phyloP scores from a whole-genome alignment of 805 yeast genomes.

The Lipomyces yamadae region DNA sequence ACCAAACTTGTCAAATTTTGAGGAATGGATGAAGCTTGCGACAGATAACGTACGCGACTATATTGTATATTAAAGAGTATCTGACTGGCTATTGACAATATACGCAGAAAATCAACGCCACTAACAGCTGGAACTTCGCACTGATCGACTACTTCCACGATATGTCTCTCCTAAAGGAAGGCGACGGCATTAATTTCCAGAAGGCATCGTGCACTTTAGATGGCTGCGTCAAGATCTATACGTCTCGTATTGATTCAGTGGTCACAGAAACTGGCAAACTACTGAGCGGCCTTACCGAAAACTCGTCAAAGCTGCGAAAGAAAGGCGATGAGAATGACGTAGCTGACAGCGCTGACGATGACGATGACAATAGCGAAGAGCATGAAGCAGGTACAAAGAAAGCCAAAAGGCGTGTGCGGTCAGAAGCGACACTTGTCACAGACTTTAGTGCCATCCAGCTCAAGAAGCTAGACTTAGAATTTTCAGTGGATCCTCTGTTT shows the following conservation, averaged over 20 bases:
- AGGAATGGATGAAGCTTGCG: constrained; percentile 81
- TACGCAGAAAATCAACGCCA: constrained; percentile 67
- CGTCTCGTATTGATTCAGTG: constrained; percentile 88
- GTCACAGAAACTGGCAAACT: constrained; percentile 88
- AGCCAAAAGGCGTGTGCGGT: constrained; percentile 34
- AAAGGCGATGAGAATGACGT: constrained; percentile 31
- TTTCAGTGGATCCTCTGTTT: constrained; percentile 50
- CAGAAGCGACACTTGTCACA: constrained; percentile 44
- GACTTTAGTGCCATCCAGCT: constrained; percentile 43
- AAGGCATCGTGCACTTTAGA: constrained; percentile 89
- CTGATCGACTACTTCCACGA: constrained; percentile 91
- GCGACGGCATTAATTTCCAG: constrained; percentile 83
- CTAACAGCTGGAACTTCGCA: constrained; percentile 89
- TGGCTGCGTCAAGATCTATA: constrained; percentile 92
- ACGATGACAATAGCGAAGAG: constrained; percentile 40
- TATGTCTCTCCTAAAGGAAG: constrained; percentile 71
- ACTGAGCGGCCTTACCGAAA: constrained; percentile 69
- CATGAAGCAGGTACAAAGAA: constrained; percentile 32
- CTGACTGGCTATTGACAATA: constrained; percentile 11
- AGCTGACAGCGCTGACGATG: constrained; percentile 36
- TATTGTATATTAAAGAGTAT: neutral
- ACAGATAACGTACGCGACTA: constrained; percentile 58
- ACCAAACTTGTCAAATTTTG: constrained; percentile 55
- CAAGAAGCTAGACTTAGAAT: constrained; percentile 47
- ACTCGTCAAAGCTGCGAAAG: constrained; percentile 35